Evolutionary conservation across 2,329 filamentous ascomycete genomes (phyloP).

Genomic region (Fusarium kyushuense): DNA sequence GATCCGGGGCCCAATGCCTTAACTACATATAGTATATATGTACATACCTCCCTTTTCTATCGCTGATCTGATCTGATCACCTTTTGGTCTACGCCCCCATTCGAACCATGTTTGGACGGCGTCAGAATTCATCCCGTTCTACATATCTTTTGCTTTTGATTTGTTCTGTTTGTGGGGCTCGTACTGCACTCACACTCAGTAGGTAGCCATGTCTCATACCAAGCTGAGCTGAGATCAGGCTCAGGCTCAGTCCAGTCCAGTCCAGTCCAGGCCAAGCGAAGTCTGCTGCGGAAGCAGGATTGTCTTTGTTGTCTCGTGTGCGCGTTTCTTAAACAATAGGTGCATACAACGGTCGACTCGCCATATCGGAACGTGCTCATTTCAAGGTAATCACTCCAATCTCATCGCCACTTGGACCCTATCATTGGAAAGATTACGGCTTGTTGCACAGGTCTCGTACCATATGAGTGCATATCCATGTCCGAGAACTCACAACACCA

Average conservation of each 20-base stretch:
- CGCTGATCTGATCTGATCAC: constrained; percentile 15
- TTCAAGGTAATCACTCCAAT: constrained; percentile 1
- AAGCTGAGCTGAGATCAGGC: constrained; percentile 9
- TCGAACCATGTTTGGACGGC: constrained; percentile 17
- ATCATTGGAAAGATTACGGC: constrained; percentile 32
- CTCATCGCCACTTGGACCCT: not conserved
- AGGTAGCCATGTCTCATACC: constrained; percentile 4
- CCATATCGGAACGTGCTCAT: constrained; percentile 20
- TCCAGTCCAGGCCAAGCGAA: not conserved
- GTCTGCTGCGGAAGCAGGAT: constrained; percentile 7
- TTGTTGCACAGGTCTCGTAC: not conserved
- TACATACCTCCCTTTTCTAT: not conserved
- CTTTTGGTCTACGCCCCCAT: constrained; percentile 2
- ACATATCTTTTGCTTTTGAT: not conserved
- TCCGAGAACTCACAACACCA: constrained; percentile 14
- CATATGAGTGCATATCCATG: constrained; percentile 22
- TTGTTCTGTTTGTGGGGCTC: constrained; percentile 26
- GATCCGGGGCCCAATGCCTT: constrained; percentile 10
- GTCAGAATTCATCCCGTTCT: constrained; percentile 24
- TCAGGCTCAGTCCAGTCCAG: too few relatives aligned
- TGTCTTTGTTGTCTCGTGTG: constrained; percentile 23
- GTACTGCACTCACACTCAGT: not conserved
- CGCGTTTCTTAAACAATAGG: constrained; percentile 19
- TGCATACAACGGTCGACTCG: constrained; percentile 28
- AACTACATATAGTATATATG: not conserved